These are phyloP conservation scores for Volvox reticuliferus DNA, from an alignment of 139 green algal species.

Conservation along the genomic window DNA sequence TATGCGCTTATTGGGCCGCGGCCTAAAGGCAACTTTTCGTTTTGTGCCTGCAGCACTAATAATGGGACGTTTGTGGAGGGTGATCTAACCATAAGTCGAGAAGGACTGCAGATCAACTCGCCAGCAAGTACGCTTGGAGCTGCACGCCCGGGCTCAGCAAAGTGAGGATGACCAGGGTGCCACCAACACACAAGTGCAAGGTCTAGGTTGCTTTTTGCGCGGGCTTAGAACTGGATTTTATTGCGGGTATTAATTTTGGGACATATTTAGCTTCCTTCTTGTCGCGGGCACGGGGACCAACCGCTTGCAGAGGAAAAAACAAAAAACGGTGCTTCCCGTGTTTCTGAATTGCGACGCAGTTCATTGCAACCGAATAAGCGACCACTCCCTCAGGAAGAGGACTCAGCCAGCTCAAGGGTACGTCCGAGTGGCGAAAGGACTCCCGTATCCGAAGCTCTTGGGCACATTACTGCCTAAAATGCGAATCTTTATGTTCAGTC, in stretches of 20 bases:
- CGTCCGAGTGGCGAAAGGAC: not conserved
- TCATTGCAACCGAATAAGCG: constrained; percentile 44
- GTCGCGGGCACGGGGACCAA: too few species aligned
- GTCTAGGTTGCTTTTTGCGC: not conserved
- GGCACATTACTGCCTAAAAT: too few species aligned
- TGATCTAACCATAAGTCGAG: constrained; percentile 61
- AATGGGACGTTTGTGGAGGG: constrained; percentile 60
- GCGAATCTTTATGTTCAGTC: too few species aligned
- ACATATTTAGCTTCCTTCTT: too few species aligned
- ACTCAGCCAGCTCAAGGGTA: constrained; percentile 47
- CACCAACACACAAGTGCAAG: too few species aligned
- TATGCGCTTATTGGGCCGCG: not conserved
- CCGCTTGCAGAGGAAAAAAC: too few species aligned
- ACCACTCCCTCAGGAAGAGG: constrained; percentile 27
- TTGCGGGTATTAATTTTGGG: not conserved
- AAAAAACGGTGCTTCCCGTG: too few species aligned
- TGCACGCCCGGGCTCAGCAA: constrained; percentile 41
- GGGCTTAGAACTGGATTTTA: not conserved
- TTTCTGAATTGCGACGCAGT: not conserved
- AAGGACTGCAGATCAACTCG: constrained; percentile 59
- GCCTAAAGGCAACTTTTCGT: not conserved
- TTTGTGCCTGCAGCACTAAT: constrained; percentile 50
- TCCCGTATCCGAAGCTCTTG: too few species aligned
- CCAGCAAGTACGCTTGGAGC: constrained; percentile 45
- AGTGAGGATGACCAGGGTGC: not conserved